Evolutionary conservation across 2,329 filamentous ascomycete genomes (phyloP).

Genomic region (Phialophora expanda): DNA sequence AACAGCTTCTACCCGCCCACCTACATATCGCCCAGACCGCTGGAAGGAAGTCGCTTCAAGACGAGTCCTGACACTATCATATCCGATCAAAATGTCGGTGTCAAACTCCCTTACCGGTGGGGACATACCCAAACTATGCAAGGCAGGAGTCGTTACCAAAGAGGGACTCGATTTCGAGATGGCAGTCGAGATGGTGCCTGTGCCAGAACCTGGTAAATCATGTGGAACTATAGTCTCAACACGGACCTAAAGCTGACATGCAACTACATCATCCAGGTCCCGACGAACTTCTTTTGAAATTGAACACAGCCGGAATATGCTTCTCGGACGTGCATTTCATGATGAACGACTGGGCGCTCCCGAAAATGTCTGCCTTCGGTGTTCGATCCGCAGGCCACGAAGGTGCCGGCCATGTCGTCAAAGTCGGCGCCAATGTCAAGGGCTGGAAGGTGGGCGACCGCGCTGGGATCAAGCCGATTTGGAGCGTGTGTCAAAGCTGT

Average conservation of each 20-base stretch:
- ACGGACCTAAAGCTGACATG: neutral
- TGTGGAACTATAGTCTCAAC: neutral
- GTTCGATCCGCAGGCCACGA: conserved; percentile 53
- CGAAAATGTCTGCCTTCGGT: conserved; percentile 52
- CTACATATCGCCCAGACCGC: no score
- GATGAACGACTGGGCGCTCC: conserved; percentile 57
- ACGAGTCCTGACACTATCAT: no score
- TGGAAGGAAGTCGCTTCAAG: no score
- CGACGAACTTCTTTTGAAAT: conserved; percentile 60
- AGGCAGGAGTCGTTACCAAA: conserved; percentile 6
- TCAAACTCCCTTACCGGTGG: neutral
- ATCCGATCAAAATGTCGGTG: neutral
- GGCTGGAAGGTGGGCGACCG: conserved; percentile 60
- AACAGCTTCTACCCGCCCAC: no score
- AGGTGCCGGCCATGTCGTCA: conserved; percentile 63
- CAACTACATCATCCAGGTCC: conserved; percentile 46
- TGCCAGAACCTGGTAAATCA: conserved; percentile 6
- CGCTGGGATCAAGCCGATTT: conserved; percentile 59
- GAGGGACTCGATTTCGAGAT: conserved; percentile 12
- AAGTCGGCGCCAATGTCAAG: conserved; percentile 59
- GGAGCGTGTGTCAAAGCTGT: conserved; percentile 58
- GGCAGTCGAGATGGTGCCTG: conserved; percentile 8
- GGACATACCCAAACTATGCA: conserved; percentile 9
- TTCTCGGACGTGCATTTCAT: conserved; percentile 64
- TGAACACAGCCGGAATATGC: conserved; percentile 64